phyloP scores from a whole-genome alignment of 352 stramenopile species.

The Globisporangium heterothallicum region DNA sequence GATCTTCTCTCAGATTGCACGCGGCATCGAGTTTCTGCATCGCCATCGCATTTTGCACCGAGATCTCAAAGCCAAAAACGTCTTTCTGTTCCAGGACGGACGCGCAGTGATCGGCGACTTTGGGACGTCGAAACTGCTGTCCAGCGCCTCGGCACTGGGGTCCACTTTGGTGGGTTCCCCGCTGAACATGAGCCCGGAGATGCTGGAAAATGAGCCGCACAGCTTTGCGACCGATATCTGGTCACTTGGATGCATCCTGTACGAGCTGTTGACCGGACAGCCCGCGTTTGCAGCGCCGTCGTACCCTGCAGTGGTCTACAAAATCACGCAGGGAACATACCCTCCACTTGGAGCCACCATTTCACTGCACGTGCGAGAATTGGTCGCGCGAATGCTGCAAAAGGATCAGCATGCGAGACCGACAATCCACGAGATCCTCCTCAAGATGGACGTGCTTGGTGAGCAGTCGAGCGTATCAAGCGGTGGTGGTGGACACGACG shows the following conservation, averaged over 20 bases:
- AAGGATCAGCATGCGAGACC: slow-evolving; percentile 9
- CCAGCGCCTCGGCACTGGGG: slow-evolving; percentile 19
- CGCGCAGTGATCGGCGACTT: slow-evolving; percentile 84
- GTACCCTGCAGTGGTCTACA: slow-evolving; percentile 11
- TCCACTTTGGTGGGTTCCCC: slow-evolving; percentile 60
- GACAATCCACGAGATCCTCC: slow-evolving; percentile 5
- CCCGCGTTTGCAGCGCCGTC: slow-evolving; percentile 6
- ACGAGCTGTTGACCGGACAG: slow-evolving; percentile 50
- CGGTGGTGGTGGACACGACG: too few species aligned
- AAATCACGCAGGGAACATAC: slow-evolving; percentile 9
- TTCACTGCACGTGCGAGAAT: neutral
- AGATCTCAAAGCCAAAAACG: slow-evolving; percentile 85
- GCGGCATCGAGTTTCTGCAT: slow-evolving; percentile 83
- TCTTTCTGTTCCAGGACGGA: slow-evolving; percentile 75
- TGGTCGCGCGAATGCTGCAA: slow-evolving; percentile 7
- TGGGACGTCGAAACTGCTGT: slow-evolving; percentile 44
- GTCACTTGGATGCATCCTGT: slow-evolving; percentile 80
- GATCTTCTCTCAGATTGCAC: slow-evolving; percentile 67
- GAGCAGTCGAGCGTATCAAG: too few species aligned
- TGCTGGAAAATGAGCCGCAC: slow-evolving; percentile 52
- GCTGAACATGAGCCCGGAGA: slow-evolving; percentile 76
- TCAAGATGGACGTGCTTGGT: neutral
- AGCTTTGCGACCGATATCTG: slow-evolving; percentile 64
- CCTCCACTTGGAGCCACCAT: neutral
- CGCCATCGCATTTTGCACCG: slow-evolving; percentile 57